Conservation (phyloP, 73 alveolate genomes). For the Blepharisma japonicum region DNA sequence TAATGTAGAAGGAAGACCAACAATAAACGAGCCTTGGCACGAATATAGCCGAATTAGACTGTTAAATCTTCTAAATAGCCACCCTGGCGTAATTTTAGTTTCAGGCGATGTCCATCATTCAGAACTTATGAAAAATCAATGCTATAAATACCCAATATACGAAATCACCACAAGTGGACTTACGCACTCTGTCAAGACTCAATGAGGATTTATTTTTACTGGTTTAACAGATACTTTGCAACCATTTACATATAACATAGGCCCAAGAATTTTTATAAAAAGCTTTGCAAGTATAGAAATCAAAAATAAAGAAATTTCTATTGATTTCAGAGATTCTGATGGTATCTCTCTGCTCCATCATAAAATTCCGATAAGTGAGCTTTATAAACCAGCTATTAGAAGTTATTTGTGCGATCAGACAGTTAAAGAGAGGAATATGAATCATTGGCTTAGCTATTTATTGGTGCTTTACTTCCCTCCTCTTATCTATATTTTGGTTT, state of each 20-base stretch:
- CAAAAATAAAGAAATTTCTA: not conserved
- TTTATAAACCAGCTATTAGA: too few relatives aligned
- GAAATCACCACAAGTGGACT: conserved; percentile 47
- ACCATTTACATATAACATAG: not conserved
- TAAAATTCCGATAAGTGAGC: too few relatives aligned
- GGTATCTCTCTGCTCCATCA: too few relatives aligned
- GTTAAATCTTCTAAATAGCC: conserved; percentile 30
- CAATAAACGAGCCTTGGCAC: conserved; percentile 48
- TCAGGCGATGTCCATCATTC: conserved; percentile 70
- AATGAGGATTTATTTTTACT: not conserved
- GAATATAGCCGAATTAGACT: conserved; percentile 43
- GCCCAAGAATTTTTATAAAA: not conserved
- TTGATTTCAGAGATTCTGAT: not conserved
- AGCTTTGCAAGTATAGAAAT: conserved; percentile 10
- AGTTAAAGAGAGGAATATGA: not conserved
- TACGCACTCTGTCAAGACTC: conserved; percentile 34
- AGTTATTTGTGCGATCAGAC: too few relatives aligned
- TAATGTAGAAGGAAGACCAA: conserved; percentile 47
- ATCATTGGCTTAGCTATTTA: not conserved
- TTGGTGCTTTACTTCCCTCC: not conserved
- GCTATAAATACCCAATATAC: not conserved
- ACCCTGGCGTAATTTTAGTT: conserved; percentile 45
- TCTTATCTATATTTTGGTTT: not conserved
- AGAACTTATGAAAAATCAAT: conserved; percentile 32
- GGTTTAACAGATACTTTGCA: not conserved